Conservation (phyloP, 768 basidiomycete genomes). For the Termitomyces sp. region DNA sequence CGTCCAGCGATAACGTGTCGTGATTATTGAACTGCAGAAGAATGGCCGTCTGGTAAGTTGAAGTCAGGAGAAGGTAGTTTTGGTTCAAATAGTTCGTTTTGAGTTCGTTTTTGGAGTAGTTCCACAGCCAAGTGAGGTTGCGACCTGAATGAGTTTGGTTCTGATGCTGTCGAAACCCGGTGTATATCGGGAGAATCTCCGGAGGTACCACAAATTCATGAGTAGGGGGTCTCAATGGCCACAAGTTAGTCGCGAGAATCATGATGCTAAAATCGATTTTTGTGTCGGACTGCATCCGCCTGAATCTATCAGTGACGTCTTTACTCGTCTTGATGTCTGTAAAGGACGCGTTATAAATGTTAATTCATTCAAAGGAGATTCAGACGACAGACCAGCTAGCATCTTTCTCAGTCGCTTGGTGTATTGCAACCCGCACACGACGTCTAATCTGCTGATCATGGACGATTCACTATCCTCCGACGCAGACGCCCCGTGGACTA, state of each 20-base stretch:
- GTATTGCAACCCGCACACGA: slow-evolving; percentile 95
- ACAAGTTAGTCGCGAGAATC: slow-evolving; percentile 94
- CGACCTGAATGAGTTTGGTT: slow-evolving; percentile 85
- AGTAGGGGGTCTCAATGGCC: slow-evolving; percentile 83
- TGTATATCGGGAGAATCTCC: slow-evolving; percentile 85
- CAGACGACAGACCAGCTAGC: slow-evolving; percentile 73
- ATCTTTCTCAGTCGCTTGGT: slow-evolving; percentile 95
- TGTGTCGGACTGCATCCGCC: slow-evolving; percentile 85
- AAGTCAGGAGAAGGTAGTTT: slow-evolving; percentile 96
- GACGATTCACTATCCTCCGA: slow-evolving; percentile 96
- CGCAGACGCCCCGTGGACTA: slow-evolving; percentile 87
- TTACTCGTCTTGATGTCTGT: slow-evolving; percentile 93
- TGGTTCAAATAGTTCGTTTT: slow-evolving; percentile 90
- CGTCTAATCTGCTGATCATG: slow-evolving; percentile 98
- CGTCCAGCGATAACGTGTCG: slow-evolving; percentile 78
- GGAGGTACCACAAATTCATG: slow-evolving; percentile 88
- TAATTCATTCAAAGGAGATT: not conserved
- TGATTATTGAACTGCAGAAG: slow-evolving; percentile 90
- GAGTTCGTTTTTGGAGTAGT: slow-evolving; percentile 95
- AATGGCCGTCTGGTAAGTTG: slow-evolving; percentile 94
- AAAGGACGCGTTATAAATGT: not conserved
- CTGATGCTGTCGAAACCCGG: slow-evolving; percentile 89
- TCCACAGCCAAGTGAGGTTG: slow-evolving; percentile 98
- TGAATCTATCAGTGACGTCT: slow-evolving; percentile 94
- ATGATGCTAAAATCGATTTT: slow-evolving; percentile 90